phyloP scores from a whole-genome alignment of 2,329 filamentous ascomycete genomes.

The Ophiostoma sp. region DNA sequence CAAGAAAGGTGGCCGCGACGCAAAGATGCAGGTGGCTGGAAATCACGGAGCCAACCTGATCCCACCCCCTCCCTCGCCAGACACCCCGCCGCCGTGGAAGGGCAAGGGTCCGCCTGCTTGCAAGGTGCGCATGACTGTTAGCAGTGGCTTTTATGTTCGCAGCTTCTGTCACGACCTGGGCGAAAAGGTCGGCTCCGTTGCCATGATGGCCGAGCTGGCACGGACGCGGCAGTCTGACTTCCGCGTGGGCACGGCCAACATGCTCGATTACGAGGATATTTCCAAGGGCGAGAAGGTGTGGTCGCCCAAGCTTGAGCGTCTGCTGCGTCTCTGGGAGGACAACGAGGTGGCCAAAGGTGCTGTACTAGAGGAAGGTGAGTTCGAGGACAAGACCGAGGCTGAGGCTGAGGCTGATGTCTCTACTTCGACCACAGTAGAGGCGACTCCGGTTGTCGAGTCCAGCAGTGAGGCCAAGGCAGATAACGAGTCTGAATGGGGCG shows the following conservation, averaged over 20 bases:
- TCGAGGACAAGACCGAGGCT: background rate
- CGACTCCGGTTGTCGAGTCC: background rate
- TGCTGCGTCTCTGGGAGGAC: slow-evolving; percentile 41
- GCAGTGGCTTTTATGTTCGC: slow-evolving; percentile 93
- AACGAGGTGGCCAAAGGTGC: slow-evolving; percentile 20
- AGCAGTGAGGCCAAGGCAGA: background rate
- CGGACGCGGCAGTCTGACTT: slow-evolving; percentile 80
- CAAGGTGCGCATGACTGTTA: slow-evolving; percentile 83
- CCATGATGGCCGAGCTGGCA: slow-evolving; percentile 77
- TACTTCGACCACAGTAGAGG: background rate
- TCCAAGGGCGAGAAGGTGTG: slow-evolving; percentile 72
- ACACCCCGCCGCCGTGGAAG: slow-evolving; percentile 52
- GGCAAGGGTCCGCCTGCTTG: slow-evolving; percentile 68
- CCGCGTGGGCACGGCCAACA: slow-evolving; percentile 61
- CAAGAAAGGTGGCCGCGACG: background rate
- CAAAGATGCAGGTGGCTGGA: slow-evolving; percentile 30
- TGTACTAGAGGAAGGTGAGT: background rate
- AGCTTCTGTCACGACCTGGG: slow-evolving; percentile 91
- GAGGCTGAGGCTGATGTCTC: background rate
- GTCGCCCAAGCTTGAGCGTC: slow-evolving; percentile 64
- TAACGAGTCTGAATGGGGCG: slow-evolving; percentile 8
- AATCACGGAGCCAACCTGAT: slow-evolving; percentile 51
- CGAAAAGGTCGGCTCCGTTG: slow-evolving; percentile 71
- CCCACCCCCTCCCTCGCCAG: slow-evolving; percentile 42
- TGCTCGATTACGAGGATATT: slow-evolving; percentile 73